These are phyloP conservation scores for Ramaria sp. DNA, from an alignment of 768 basidiomycete species.

Conservation along the genomic window DNA sequence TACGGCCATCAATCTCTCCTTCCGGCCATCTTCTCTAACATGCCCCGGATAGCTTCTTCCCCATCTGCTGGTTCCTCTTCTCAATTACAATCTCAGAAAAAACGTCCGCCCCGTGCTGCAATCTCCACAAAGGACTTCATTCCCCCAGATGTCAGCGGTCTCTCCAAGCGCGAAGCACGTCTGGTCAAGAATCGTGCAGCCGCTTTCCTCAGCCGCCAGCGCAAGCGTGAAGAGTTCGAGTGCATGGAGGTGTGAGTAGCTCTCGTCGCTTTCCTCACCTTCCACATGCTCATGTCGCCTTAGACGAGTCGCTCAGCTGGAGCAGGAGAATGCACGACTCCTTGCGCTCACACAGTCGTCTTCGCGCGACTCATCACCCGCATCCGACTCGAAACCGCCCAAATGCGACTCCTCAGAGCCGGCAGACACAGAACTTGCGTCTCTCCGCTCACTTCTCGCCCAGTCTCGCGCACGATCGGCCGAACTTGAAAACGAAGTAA, in stretches of 20 bases:
- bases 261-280: conserved; percentile 6
- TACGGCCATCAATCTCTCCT: background rate
- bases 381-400: background rate
- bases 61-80: conserved; percentile 7
- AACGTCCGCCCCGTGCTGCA: conserved; percentile 28
- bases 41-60: conserved; percentile 6
- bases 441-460: conserved; percentile 17
- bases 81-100: conserved; percentile 23
- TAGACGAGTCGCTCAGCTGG: conserved; percentile 75
- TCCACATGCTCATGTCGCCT: conserved; percentile 8
- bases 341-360: conserved; percentile 45
- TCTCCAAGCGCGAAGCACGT: conserved; percentile 84
- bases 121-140: conserved; percentile 72
- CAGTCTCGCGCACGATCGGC: conserved; percentile 8
- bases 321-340: conserved; percentile 74
- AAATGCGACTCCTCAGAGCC: conserved; percentile 13
- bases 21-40: background rate
- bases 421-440: conserved; percentile 16
- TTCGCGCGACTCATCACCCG: conserved; percentile 7
- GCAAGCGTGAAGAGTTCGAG: conserved; percentile 90
- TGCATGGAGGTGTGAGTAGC: conserved; percentile 75
- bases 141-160: conserved; percentile 79
- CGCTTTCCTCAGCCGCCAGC: conserved; percentile 82
- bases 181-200: conserved; percentile 89
- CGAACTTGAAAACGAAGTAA: conserved; percentile 1